Base-by-base conservation (phyloP, 2,329 filamentous ascomycete genomes). In the Metarhizium rileyi region DNA sequence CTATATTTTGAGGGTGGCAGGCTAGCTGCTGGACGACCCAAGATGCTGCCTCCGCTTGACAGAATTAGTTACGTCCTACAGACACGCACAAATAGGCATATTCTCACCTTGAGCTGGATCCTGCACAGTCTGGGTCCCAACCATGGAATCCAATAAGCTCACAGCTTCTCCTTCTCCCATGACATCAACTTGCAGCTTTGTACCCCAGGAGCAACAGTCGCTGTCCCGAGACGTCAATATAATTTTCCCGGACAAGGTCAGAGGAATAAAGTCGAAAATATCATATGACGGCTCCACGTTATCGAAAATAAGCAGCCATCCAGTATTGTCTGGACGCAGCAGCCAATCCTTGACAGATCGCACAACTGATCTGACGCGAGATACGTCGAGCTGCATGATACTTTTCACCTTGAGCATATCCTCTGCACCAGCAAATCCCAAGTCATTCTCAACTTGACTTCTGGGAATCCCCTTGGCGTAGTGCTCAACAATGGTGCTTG, bases 341-440 rank as follows among this genome's bases (percentile, higher is more conserved):
- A 61, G 53, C 59, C 59, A 61, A 49, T 61, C 56, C 36, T 55
- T 59, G 27, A 61, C 57, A 18, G 57, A 57, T 26, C 52, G 48
- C 14, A 61, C 56, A n/a, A 58, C 51, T 6, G 58, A 59, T 47
- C 52, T 57, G 50, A 59, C 53, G 18, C 55, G 50, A 8, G 51
- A 48, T 14, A 47, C 44, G 44, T 61, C 57, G 12, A 61, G 48
- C 9, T 60, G 50, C 44, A 57, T 48, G 23, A 59, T 47, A 36
- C 49, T 57, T 28, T 56, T 59, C 5, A 51, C 52, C 33, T 57
- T 58, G 42, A 57, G 52, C 59, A 61, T 61, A 6, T 60, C 58
- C 16, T 52, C 50, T 5, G 60, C 49, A 4, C 57, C 59, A 1
- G 52, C 50, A n/a, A 61, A 44, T 1, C 59, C 59, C 16, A 61